These are phyloP conservation scores for Gossypium lobatum DNA, from an alignment of 441 rosid species.

Conservation along the genomic window DNA sequence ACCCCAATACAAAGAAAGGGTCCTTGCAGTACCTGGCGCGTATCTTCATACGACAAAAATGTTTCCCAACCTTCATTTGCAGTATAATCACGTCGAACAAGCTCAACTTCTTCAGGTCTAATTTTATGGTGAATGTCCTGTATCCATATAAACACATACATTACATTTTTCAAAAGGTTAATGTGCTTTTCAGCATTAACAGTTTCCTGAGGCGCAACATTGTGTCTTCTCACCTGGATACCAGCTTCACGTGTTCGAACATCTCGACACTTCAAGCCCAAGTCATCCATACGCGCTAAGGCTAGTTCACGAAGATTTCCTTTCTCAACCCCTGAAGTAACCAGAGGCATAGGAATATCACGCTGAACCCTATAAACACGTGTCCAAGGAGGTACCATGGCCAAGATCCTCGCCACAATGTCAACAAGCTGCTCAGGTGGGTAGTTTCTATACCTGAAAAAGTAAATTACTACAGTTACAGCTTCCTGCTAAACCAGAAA, in stretches of 20 bases:
- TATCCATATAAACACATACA: slow-evolving; percentile 16
- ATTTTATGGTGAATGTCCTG: slow-evolving; percentile 96
- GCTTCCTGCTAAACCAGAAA: background rate
- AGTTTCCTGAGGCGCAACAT: background rate
- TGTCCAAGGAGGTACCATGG: slow-evolving; percentile 99
- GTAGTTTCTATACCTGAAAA: slow-evolving; percentile 78
- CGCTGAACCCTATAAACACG: slow-evolving; percentile 98
- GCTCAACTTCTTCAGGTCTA: slow-evolving; percentile 93
- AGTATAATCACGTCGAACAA: slow-evolving; percentile 94
- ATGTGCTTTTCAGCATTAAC: background rate
- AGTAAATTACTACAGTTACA: slow-evolving; percentile 1
- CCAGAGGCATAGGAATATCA: slow-evolving; percentile 98
- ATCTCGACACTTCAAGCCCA: slow-evolving; percentile 96
- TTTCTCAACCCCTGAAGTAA: slow-evolving; percentile 98
- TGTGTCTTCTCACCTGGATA: slow-evolving; percentile 57
- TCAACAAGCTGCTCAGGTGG: slow-evolving; percentile 98
- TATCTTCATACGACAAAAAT: slow-evolving; percentile 92
- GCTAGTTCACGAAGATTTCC: slow-evolving; percentile 98
- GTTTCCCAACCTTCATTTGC: slow-evolving; percentile 99
- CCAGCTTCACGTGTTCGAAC: slow-evolving; percentile 99
- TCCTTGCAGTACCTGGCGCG: slow-evolving; percentile 57
- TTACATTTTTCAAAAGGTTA: slow-evolving; percentile 8
- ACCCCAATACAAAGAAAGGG: background rate
- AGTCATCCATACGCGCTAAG: slow-evolving; percentile 92
- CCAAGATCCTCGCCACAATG: slow-evolving; percentile 89